Conservation (phyloP, 2,329 filamentous ascomycete species). For the Phoma sp. region DNA sequence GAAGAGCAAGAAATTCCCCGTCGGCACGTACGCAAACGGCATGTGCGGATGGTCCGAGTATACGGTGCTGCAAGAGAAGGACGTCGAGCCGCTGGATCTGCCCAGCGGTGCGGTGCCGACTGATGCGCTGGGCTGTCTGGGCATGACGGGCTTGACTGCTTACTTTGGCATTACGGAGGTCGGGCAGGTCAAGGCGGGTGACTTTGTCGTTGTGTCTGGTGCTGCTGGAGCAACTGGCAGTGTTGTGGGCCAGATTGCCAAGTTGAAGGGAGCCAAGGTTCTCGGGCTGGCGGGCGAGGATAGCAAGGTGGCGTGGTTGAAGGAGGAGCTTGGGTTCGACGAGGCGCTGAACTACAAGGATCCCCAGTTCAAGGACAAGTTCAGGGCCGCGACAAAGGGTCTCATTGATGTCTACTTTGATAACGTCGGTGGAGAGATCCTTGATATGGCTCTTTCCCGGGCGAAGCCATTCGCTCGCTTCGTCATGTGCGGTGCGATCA, state of each 20-base stretch:
- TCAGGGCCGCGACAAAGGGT: constrained; percentile 54
- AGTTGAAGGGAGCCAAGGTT: constrained; percentile 65
- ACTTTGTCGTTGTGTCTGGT: constrained; percentile 78
- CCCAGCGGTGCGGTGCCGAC: constrained; percentile 58
- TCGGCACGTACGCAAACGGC: constrained; percentile 64
- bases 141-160: constrained; percentile 74
- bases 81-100: constrained; percentile 53
- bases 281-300: constrained; percentile 60
- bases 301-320: constrained; percentile 62
- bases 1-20: constrained; percentile 60
- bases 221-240: constrained; percentile 80
- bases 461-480: constrained; percentile 52
- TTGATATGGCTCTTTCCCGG: constrained; percentile 53
- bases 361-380: constrained; percentile 55
- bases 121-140: constrained; percentile 60
- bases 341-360: constrained; percentile 63
- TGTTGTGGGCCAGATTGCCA: constrained; percentile 78
- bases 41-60: constrained; percentile 70
- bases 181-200: constrained; percentile 69
- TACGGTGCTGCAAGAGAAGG: constrained; percentile 62
- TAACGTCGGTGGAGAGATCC: constrained; percentile 58
- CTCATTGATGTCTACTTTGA: constrained; percentile 61
- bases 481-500: constrained; percentile 54
- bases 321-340: constrained; percentile 60
- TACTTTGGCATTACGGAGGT: constrained; percentile 77